Conservation (phyloP, 1,284 basidiomycete genomes). For the Apiotrichum laibachii region DNA sequence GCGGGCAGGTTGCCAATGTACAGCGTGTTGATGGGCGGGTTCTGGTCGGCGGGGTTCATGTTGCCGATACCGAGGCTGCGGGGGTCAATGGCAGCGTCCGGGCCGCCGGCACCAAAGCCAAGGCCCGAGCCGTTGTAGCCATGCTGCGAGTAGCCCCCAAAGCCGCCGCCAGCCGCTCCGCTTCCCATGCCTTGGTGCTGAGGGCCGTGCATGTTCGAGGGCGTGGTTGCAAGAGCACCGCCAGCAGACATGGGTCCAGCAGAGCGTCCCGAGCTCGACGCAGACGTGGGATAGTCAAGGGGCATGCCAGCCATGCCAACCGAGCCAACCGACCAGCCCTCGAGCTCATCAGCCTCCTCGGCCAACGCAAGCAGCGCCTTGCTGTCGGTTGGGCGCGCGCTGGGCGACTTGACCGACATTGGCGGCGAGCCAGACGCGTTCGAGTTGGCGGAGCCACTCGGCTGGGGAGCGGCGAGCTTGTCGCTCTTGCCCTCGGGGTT, state of each 20-base stretch:
- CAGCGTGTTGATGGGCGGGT: slow-evolving; percentile 80
- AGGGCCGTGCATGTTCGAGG: slow-evolving; percentile 1
- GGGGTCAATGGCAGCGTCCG: slow-evolving; percentile 15
- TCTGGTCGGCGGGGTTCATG: slow-evolving; percentile 74
- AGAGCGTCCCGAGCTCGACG: slow-evolving; percentile 8
- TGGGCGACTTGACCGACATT: slow-evolving; percentile 35
- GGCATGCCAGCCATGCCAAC: slow-evolving; percentile 33
- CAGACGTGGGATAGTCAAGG: slow-evolving; percentile 14
- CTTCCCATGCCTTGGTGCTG: slow-evolving; percentile 1
- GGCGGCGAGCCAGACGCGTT: slow-evolving; percentile 38
- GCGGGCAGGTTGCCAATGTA: slow-evolving; percentile 92
- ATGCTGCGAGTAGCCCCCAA: slow-evolving; percentile 15
- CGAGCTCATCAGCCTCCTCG: slow-evolving; percentile 50
- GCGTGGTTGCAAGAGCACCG: background rate
- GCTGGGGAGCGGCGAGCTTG: slow-evolving; percentile 14
- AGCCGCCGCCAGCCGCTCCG: slow-evolving; percentile 1
- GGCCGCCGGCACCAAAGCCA: slow-evolving; percentile 11
- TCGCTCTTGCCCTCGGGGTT: slow-evolving; percentile 14
- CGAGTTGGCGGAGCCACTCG: slow-evolving; percentile 20
- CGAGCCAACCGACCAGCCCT: slow-evolving; percentile 45
- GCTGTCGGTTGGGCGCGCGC: slow-evolving; percentile 38
- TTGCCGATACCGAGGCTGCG: slow-evolving; percentile 24
- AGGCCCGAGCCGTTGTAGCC: slow-evolving; percentile 9
- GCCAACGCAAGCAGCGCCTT: slow-evolving; percentile 50
- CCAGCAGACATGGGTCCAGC: slow-evolving; percentile 10